A percentile compares a stretch with the other conserved stretches of the same genome.
Conservation (phyloP, 257 asterid species). For the Avicennia marina region DNA sequence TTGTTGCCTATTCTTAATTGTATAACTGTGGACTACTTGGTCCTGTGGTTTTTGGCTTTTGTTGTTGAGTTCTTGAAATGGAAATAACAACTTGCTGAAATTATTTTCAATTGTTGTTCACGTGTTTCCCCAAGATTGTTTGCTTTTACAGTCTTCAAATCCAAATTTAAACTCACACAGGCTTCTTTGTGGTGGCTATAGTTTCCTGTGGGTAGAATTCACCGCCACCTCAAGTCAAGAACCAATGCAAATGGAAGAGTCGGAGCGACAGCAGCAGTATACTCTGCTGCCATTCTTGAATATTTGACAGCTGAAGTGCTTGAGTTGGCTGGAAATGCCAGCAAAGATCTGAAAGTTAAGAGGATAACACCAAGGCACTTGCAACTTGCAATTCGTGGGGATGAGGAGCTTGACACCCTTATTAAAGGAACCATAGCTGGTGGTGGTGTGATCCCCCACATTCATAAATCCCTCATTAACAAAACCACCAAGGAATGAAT, state of each 20-base stretch:
- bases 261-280: constrained; percentile 95
- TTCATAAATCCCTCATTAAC: constrained; percentile 98
- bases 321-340: constrained; percentile 93
- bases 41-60: too few relatives aligned
- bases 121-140: too few relatives aligned
- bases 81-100: too few relatives aligned
- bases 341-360: constrained; percentile 95
- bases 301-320: constrained; percentile 92
- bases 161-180: neutral
- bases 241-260: constrained; percentile 88
- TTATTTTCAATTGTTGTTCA: too few relatives aligned
- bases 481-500: constrained; percentile 88
- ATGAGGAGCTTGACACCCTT: constrained; percentile 93
- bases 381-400: constrained; percentile 95
- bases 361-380: constrained; percentile 89
- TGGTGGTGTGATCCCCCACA: constrained; percentile 98
- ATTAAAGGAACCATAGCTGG: constrained; percentile 96
- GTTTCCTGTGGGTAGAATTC: constrained; percentile 97
- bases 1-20: too few relatives aligned
- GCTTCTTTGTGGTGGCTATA: constrained; percentile 19
- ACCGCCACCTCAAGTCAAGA: constrained; percentile 84
- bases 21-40: too few relatives aligned
- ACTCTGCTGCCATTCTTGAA: constrained; percentile 90
- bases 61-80: too few relatives aligned
- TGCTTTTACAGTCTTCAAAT: too few relatives aligned